Conservation (phyloP, 2,329 filamentous ascomycete genomes). For the Alternaria gaisen region DNA sequence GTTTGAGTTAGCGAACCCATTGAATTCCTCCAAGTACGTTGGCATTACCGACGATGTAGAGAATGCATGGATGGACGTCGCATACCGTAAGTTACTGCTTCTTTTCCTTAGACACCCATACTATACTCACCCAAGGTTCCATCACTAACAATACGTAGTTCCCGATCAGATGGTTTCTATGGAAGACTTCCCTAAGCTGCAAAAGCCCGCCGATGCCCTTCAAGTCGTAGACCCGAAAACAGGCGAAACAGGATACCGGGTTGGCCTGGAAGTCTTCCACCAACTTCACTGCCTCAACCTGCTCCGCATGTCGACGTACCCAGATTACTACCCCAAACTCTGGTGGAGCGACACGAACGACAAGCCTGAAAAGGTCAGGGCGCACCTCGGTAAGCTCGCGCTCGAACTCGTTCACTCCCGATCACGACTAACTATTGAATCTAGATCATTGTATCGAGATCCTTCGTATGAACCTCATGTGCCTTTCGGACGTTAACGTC, state of each 20-base stretch:
- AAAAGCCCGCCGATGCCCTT: constrained; percentile 62
- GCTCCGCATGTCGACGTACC: constrained; percentile 46
- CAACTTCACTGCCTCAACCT: constrained; percentile 53
- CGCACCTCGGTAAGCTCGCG: constrained; percentile 33
- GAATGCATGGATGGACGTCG: constrained; percentile 65
- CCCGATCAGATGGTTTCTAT: constrained; percentile 68
- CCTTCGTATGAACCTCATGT: constrained; percentile 50
- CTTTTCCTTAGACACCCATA: not conserved
- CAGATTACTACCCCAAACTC: constrained; percentile 43
- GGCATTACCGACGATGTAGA: constrained; percentile 67
- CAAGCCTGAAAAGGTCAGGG: constrained; percentile 39
- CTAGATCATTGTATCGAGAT: constrained; percentile 50
- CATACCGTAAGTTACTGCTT: constrained; percentile 50
- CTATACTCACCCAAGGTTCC: not conserved
- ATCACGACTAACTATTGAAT: not conserved
- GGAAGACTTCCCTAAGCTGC: constrained; percentile 63
- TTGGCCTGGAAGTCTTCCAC: constrained; percentile 67
- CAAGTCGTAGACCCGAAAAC: constrained; percentile 65
- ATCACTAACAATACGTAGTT: constrained; percentile 50
- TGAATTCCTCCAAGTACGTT: constrained; percentile 57
- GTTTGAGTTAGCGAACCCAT: constrained; percentile 39
- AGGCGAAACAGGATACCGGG: constrained; percentile 67
- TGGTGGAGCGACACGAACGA: constrained; percentile 40
- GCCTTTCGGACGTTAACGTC: constrained; percentile 45
- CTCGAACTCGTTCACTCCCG: not conserved